Evolutionary conservation across 2,329 filamentous ascomycete species (phyloP).

Genomic region (Exophiala spinifera): DNA sequence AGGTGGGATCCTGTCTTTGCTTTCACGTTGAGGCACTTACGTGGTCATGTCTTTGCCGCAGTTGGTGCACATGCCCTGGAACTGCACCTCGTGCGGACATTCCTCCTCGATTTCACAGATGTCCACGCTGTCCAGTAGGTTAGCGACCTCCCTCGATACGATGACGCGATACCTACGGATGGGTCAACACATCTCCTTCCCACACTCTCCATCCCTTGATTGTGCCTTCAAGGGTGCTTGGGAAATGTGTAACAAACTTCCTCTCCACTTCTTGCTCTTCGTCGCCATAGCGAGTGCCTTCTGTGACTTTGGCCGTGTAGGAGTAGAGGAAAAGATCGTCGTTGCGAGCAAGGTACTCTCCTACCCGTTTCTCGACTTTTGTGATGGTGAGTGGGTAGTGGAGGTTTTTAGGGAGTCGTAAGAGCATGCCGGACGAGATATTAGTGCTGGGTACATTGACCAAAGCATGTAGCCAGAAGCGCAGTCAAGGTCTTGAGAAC

Average conservation of each 20-base stretch:
- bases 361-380: conserved; percentile 71
- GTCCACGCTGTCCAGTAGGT: conserved; percentile 42
- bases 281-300: conserved; percentile 64
- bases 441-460: conserved; percentile 17
- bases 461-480: conserved; percentile 12
- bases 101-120: conserved; percentile 81
- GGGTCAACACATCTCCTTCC: conserved; percentile 44
- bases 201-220: conserved; percentile 72
- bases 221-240: conserved; percentile 77
- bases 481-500: conserved; percentile 3
- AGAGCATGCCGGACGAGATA: conserved; percentile 39
- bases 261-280: conserved; percentile 67
- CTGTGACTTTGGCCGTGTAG: conserved; percentile 70
- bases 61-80: conserved; percentile 81
- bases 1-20: neutral
- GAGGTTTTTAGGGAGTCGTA: conserved; percentile 55
- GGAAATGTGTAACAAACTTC: conserved; percentile 73
- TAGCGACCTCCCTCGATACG: neutral
- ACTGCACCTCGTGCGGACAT: conserved; percentile 88
- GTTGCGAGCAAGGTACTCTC: conserved; percentile 72
- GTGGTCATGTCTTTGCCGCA: conserved; percentile 97
- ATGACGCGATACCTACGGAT: conserved; percentile 36
- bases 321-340: conserved; percentile 82
- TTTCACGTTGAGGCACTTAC: conserved; percentile 38
- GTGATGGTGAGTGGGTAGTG: conserved; percentile 93